Evolutionary conservation across 1,284 basidiomycete species (phyloP).

Genomic region (Gastroboletus turbinatus): DNA sequence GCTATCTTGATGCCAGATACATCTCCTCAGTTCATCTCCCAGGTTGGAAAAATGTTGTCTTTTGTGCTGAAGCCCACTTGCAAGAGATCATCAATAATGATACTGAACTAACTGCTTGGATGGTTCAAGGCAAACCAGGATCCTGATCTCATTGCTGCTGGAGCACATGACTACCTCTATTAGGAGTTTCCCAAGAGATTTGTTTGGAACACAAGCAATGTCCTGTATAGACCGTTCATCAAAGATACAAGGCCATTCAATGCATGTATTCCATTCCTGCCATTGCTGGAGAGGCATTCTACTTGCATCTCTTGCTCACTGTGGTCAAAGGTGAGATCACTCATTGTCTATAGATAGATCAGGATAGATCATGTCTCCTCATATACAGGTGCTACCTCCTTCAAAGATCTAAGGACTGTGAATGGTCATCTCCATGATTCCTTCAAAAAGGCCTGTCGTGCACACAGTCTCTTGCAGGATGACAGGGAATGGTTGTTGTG

Average conservation of each 20-base stretch:
- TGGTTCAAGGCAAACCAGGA: conserved; percentile 44
- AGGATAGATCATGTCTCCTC: not conserved
- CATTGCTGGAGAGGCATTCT: not conserved
- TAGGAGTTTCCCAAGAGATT: conserved; percentile 42
- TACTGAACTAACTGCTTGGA: too few relatives aligned
- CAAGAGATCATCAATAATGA: too few relatives aligned
- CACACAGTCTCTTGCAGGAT: conserved; percentile 37
- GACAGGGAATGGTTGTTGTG: conserved; percentile 35
- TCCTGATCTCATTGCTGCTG: conserved; percentile 20
- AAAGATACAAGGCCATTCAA: not conserved
- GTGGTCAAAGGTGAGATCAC: conserved; percentile 23
- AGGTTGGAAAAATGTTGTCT: too few relatives aligned
- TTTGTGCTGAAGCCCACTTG: too few relatives aligned
- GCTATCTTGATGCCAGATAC: conserved; percentile 23
- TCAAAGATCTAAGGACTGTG: conserved; percentile 28
- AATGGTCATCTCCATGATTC: conserved; percentile 15
- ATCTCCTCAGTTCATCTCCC: conserved; percentile 4
- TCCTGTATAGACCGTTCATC: not conserved
- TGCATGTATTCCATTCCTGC: not conserved
- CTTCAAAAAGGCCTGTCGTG: conserved; percentile 32
- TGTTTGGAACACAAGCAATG: conserved; percentile 7
- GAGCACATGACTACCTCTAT: conserved; percentile 36
- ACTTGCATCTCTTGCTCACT: conserved; percentile 35
- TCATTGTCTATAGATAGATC: not conserved
- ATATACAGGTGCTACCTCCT: conserved; percentile 32